Evolutionary conservation across 140 eudicot genomes (phyloP).

Genomic region (Erigeron philadelphicus): DNA sequence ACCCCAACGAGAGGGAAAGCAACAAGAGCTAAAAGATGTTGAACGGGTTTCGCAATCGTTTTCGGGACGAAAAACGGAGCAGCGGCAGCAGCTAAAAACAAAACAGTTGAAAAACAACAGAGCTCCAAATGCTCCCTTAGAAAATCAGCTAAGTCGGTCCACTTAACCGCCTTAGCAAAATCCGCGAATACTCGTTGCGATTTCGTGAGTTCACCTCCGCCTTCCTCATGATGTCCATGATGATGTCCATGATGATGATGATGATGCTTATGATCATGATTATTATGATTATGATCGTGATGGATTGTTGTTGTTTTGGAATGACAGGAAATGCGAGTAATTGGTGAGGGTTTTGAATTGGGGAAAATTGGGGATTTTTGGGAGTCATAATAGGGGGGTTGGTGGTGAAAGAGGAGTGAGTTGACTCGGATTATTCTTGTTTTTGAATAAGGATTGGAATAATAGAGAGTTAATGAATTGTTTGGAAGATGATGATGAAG

Average conservation of each 20-base stretch:
- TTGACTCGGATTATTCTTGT: constrained; percentile 36
- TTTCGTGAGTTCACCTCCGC: constrained; percentile 37
- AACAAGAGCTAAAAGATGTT: constrained; percentile 45
- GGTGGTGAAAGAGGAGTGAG: constrained; percentile 3
- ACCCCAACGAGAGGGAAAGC: constrained; percentile 98
- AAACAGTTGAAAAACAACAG: constrained; percentile 62
- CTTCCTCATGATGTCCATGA: constrained; percentile 34
- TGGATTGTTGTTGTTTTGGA: constrained; percentile 34
- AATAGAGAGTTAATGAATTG: not conserved
- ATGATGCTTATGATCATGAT: constrained; percentile 33
- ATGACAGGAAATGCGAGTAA: constrained; percentile 38
- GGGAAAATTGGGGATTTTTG: constrained; percentile 30
- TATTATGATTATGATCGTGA: constrained; percentile 17
- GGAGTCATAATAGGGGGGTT: not conserved
- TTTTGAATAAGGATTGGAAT: not conserved
- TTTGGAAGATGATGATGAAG: not conserved
- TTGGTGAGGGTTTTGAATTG: constrained; percentile 27
- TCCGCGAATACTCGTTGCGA: constrained; percentile 48
- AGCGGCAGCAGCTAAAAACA: constrained; percentile 62
- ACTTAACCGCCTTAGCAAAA: constrained; percentile 53
- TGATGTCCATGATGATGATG: constrained; percentile 24
- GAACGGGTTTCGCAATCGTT: constrained; percentile 50
- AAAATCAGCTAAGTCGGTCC: constrained; percentile 65
- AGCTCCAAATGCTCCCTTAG: constrained; percentile 81
- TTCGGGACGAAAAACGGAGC: constrained; percentile 65